phyloP scores from a whole-genome alignment of 768 basidiomycete genomes.

The Gyrodon lividus region DNA sequence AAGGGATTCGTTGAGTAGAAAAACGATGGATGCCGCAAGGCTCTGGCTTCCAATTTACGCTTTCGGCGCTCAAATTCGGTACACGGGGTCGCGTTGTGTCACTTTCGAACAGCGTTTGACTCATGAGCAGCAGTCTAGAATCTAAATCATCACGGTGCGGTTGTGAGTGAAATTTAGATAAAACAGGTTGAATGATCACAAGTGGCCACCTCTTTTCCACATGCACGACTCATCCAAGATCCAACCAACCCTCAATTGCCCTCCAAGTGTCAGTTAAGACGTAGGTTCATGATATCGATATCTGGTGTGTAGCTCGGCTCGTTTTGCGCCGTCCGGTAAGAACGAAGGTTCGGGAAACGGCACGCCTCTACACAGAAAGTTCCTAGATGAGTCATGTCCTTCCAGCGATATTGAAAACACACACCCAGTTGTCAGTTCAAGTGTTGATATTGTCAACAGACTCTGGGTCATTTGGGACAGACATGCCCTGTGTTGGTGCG shows the following conservation, averaged over 20 bases:
- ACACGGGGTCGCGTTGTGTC: not conserved
- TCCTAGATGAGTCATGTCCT: not conserved
- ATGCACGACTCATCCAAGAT: not conserved
- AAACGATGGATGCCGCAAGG: not conserved
- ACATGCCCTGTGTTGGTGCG: slow-evolving; percentile 19
- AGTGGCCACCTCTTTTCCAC: not conserved
- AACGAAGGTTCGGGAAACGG: no score
- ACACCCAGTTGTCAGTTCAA: not conserved
- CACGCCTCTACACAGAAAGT: not conserved
- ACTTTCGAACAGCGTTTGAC: not conserved
- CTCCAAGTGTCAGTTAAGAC: not conserved
- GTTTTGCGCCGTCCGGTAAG: no score
- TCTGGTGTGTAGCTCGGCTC: no score
- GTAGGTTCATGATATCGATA: not conserved
- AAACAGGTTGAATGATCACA: not conserved
- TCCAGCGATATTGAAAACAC: not conserved
- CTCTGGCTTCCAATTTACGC: not conserved
- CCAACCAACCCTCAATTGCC: not conserved
- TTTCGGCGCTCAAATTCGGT: not conserved
- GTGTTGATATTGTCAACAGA: not conserved
- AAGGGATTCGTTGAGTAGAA: not conserved
- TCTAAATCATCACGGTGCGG: not conserved
- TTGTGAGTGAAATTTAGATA: not conserved
- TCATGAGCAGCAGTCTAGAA: not conserved
- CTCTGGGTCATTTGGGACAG: slow-evolving; percentile 5